Evolutionary conservation across 306 rosid genomes (phyloP).

Genomic region (Rubus parviflorus): DNA sequence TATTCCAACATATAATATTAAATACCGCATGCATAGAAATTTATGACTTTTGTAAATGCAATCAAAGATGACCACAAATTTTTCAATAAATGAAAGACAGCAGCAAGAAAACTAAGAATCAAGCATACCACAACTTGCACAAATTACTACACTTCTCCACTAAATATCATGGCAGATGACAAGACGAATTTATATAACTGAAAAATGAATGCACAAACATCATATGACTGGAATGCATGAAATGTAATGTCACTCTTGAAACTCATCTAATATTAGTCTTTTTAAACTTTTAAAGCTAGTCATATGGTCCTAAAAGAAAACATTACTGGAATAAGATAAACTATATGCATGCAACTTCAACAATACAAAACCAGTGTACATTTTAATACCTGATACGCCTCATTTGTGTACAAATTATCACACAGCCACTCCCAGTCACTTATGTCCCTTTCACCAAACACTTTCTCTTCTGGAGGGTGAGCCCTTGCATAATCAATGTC

Average conservation of each 20-base stretch:
- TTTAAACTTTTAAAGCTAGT: no score
- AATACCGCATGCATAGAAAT: background rate
- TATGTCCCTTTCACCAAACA: background rate
- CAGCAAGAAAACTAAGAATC: background rate
- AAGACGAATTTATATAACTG: background rate
- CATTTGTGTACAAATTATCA: background rate
- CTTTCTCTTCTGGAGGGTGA: background rate
- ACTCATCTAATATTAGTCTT: no score
- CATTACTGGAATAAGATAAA: no score
- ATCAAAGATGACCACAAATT: background rate
- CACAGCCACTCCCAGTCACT: background rate
- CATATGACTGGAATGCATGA: constrained; percentile 20
- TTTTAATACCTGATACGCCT: background rate
- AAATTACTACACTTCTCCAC: background rate
- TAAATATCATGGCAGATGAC: background rate
- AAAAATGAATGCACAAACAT: constrained; percentile 18
- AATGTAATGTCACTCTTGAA: constrained; percentile 51
- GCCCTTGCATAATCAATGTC: background rate
- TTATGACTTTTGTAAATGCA: background rate
- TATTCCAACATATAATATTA: background rate
- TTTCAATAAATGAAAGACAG: background rate
- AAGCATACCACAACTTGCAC: background rate
- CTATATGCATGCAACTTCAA: no score
- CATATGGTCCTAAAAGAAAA: no score
- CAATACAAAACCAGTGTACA: background rate